Base-by-base conservation (phyloP, 345 rosid species). In the Salix arbutifolia region DNA sequence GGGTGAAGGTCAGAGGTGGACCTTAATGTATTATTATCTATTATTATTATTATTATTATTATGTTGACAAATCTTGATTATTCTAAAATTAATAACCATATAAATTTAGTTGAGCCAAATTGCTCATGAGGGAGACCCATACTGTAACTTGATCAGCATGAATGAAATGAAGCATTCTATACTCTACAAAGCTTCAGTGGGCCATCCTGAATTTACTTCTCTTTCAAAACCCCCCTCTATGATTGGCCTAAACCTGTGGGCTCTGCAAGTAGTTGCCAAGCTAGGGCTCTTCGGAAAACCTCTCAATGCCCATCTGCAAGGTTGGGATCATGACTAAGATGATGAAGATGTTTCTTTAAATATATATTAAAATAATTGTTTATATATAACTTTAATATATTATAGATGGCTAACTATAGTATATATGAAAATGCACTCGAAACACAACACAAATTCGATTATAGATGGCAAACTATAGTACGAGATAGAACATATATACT, bases 271-370 rank as follows among this genome's bases (percentile, higher is more conserved):
- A 28, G 72, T 37, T 52, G 64, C 56, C 58, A 21, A 33, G 46
- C 44, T 28, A 21, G 33, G 13, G 14, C 30, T n/a, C 52, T 5
- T 13, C 8, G 33, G 46, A 65, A 26, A 70, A 67, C 14, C 44
- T 74, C 78, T 73, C 60, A 68, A 78, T 74, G 77, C 74, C 74
- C 83, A 75, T 81, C 82, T 71, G 65, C 5, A 69, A 46, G 37
- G 37, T 4, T 5, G 37, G 1, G 37, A 33, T 33, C 37, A 5
- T 4, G 6, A 5, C 6, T 33, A 33, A 1, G 37, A 33, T 33
- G 37, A 33, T 5, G 37, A 33, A 33, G 37, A 33, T 33, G 37
- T 5, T 33, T 31, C 4, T 31, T 31, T 31, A 31, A 31, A 31
- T 0, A 31, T 31, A 31, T 31, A 31, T 31, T 31, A 31, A 31